Conservation (phyloP, 2,329 filamentous ascomycete genomes). For the Aspergillus melleus region DNA sequence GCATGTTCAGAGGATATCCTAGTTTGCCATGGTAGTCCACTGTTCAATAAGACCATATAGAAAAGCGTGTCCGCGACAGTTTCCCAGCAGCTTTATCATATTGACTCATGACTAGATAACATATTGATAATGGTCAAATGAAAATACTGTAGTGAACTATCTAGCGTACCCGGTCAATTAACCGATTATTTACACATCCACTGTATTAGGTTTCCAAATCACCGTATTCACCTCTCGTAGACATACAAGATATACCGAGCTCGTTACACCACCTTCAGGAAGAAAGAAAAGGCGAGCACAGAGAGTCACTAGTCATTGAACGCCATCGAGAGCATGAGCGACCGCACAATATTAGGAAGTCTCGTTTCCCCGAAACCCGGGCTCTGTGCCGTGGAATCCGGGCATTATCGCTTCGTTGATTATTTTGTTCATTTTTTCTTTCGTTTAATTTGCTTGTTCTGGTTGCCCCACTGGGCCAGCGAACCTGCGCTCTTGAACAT, state of each 20-base stretch:
- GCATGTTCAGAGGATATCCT: neutral
- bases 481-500: too few species aligned
- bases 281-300: neutral
- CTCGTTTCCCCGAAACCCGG: too few species aligned
- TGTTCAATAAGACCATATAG: neutral
- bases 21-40: neutral
- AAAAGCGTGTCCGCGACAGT: neutral
- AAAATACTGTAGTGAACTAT: neutral
- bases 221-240: neutral
- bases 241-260: neutral
- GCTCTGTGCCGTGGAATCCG: too few species aligned
- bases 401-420: too few species aligned
- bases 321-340: neutral
- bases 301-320: neutral
- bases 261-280: neutral
- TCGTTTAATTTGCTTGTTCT: too few species aligned
- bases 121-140: neutral
- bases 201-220: neutral
- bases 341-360: neutral
- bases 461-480: too few species aligned
- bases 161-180: neutral
- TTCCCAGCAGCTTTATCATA: neutral
- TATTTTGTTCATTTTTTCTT: too few species aligned
- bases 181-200: neutral
- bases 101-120: neutral